Base-by-base conservation (phyloP, 768 basidiomycete species). In the Agrocybe pediades region DNA sequence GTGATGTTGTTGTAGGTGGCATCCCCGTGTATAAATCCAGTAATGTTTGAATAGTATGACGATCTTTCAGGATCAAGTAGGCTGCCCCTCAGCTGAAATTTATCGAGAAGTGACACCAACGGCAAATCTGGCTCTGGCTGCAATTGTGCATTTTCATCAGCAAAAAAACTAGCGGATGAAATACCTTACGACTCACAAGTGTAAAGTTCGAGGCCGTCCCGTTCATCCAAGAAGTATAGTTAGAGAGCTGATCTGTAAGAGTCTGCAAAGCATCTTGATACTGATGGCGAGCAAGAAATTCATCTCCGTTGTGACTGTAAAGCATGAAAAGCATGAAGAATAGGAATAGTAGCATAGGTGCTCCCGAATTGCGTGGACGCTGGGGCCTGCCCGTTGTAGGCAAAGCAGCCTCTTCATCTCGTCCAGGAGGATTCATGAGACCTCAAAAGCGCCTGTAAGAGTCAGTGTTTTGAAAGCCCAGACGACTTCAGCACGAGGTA, bases 301-400 rank as follows among this genome's bases (percentile, higher is more conserved):
- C 87, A 61, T 90, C 88, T 6, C 81, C 79, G 55, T 79, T 85
- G 55, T 87, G 85, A 60, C 85, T 90, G 43, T 86, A 88, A 68
- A 92, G 81, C 82, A 92, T 78, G 70, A 88, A 91, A 23, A 92
- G 74, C 64, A 91, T 76, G 53, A 92, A 81, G 59, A 77, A 80
- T 50, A 92, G 74, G 73, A 93, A 84, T 29, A 92, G 75, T 59
- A 93, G 82, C 6, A 87, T 85, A 1, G 90, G 81, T 36, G 92
- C 71, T n/a, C n/a, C n/a, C 1, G 88, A 86, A 67, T 81, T 82
- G 23, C 87, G 80, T 25, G 71, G 70, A 13, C 68, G 59, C 33
- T 70, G 71, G 9, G 67, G 54, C 25, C 61, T 59, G 44, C 59
- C 45, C 53, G 54, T 59, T 47, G 56, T 57, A 47, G 71, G 68